Conservation (phyloP, 805 yeast species). For the Starmerella sp. region DNA sequence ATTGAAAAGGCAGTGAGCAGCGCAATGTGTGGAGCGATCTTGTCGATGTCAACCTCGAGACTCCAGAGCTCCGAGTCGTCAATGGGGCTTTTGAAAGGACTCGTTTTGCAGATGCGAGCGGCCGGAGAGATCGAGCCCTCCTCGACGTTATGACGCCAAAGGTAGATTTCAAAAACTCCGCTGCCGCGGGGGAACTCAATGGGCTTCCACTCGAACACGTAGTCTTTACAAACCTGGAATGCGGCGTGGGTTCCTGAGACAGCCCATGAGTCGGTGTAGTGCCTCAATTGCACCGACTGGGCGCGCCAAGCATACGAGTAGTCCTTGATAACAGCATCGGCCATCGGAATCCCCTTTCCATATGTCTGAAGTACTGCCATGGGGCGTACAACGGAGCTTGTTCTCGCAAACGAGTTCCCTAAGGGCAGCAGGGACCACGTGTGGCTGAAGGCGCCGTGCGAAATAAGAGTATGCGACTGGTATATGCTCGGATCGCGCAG, state of each 20-base stretch:
- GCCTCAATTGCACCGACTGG: constrained; percentile 2
- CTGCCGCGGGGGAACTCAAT: constrained; percentile 10
- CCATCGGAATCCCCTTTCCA: constrained; percentile 4
- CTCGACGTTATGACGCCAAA: constrained; percentile 18
- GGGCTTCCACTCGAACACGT: constrained; percentile 20
- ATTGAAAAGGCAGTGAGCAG: constrained; percentile 24
- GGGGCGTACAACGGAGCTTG: constrained; percentile 19
- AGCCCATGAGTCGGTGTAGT: constrained; percentile 12
- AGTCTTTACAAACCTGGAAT: constrained; percentile 16
- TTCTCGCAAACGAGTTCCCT: background rate
- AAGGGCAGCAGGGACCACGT: constrained; percentile 24
- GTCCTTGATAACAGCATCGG: constrained; percentile 21
- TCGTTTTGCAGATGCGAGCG: constrained; percentile 16
- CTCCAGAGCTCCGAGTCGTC: constrained; percentile 20
- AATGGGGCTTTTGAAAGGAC: constrained; percentile 21
- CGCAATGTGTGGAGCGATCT: constrained; percentile 21
- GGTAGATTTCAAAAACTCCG: constrained; percentile 9
- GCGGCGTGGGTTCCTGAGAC: constrained; percentile 15
- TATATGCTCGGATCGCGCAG: constrained; percentile 5
- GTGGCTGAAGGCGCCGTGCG: constrained; percentile 23
- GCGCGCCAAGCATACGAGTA: constrained; percentile 10
- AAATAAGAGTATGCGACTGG: constrained; percentile 19
- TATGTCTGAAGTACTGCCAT: constrained; percentile 21
- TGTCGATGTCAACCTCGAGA: constrained; percentile 22
- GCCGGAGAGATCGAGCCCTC: constrained; percentile 12